Conservation (phyloP, 2,329 filamentous ascomycete genomes). For the Aspergillus novoparasiticus region DNA sequence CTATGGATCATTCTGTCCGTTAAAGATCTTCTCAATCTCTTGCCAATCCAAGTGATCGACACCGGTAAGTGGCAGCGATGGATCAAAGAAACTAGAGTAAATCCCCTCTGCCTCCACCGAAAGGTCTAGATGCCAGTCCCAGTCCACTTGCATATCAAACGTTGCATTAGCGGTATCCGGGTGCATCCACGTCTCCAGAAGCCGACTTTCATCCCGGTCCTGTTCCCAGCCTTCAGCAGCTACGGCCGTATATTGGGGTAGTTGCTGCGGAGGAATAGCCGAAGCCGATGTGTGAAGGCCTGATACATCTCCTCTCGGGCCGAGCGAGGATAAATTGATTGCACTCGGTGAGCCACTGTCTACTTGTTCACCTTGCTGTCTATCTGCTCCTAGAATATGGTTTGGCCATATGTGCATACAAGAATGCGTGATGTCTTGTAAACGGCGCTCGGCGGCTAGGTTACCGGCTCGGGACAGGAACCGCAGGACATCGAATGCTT, state of each 20-base stretch:
- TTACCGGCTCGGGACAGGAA: slow-evolving; percentile 21
- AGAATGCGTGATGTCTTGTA: slow-evolving; percentile 24
- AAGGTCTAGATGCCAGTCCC: slow-evolving; percentile 18
- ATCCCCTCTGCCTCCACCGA: slow-evolving; percentile 23
- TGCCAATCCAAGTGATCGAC: slow-evolving; percentile 26
- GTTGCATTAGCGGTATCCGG: background rate
- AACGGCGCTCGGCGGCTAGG: slow-evolving; percentile 19
- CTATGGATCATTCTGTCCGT: background rate
- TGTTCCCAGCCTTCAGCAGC: background rate
- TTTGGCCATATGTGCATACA: slow-evolving; percentile 20
- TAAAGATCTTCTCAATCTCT: slow-evolving; percentile 27
- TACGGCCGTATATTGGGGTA: background rate
- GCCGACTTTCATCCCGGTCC: slow-evolving; percentile 12
- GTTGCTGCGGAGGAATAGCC: background rate
- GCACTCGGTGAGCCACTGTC: background rate
- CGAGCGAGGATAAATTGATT: background rate
- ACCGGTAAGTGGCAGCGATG: slow-evolving; percentile 22
- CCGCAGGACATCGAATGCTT: slow-evolving; percentile 20
- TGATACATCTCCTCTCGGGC: background rate
- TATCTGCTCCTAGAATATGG: background rate
- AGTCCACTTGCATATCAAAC: slow-evolving; percentile 21
- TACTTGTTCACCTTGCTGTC: background rate
- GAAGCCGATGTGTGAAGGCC: background rate
- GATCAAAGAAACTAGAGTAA: slow-evolving; percentile 26
- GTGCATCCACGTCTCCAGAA: slow-evolving; percentile 18